phyloP scores from a whole-genome alignment of 768 basidiomycete species.

The Naematelia encephala region DNA sequence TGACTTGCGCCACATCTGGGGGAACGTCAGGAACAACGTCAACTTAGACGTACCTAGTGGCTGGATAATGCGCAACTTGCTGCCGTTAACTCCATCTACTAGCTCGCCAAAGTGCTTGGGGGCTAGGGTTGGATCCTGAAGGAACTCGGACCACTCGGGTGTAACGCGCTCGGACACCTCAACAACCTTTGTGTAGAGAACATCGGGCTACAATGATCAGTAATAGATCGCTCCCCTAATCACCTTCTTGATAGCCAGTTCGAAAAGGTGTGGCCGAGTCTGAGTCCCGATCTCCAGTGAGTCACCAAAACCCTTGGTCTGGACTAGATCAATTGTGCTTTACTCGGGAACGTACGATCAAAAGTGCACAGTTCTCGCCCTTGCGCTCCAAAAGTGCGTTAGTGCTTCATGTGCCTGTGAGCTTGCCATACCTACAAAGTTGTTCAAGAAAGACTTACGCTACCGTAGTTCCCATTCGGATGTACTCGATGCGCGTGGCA shows the following conservation, averaged over 20 bases:
- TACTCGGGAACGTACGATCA: conserved; percentile 13
- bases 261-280: conserved; percentile 86
- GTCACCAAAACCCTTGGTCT: conserved; percentile 63
- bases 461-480: conserved; percentile 40
- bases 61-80: conserved; percentile 1
- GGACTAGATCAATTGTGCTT: too few species aligned
- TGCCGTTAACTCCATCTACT: conserved; percentile 76
- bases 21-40: not conserved
- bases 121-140: conserved; percentile 67
- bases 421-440: not conserved
- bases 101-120: too few species aligned
- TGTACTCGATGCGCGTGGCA: conserved; percentile 19
- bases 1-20: conserved; percentile 59
- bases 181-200: conserved; percentile 70
- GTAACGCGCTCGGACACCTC: conserved; percentile 81
- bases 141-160: conserved; percentile 69
- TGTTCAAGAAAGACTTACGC: conserved; percentile 1
- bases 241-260: conserved; percentile 67
- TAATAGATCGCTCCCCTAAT: conserved; percentile 63
- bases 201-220: conserved; percentile 64
- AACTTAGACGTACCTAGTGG: too few species aligned
- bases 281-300: conserved; percentile 73
- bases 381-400: conserved; percentile 36
- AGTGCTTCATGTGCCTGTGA: conserved; percentile 12
- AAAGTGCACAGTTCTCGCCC: conserved; percentile 33